phyloP scores from a whole-genome alignment of 345 rosid genomes.

The Zanthoxylum bungeanum region DNA sequence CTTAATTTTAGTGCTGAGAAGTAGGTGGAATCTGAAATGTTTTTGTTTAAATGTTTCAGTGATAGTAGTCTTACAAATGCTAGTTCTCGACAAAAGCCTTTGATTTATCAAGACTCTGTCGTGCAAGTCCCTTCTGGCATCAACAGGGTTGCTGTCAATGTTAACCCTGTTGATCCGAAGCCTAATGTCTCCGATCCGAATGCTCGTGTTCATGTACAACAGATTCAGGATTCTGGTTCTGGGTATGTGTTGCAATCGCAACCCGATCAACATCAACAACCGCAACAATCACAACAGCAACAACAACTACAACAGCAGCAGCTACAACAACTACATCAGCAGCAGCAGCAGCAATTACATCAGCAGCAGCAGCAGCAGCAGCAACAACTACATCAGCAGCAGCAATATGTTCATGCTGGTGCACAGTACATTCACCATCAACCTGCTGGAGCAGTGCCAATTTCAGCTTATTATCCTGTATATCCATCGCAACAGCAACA shows the following conservation, averaged over 20 bases:
- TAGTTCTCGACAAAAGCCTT: conserved; percentile 53
- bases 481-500: conserved; percentile 83
- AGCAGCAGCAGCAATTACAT: conserved; percentile 40
- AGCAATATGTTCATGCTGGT: conserved; percentile 68
- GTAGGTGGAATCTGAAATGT: conserved; percentile 30
- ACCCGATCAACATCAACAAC: conserved; percentile 50
- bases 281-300: too few species aligned
- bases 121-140: conserved; percentile 61
- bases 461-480: conserved; percentile 63
- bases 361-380: conserved; percentile 35
- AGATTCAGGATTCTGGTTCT: conserved; percentile 27
- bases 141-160: conserved; percentile 34
- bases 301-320: conserved; percentile 19
- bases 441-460: conserved; percentile 56
- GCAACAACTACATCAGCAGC: conserved; percentile 44
- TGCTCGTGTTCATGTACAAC: conserved; percentile 39
- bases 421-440: conserved; percentile 74
- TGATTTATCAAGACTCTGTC: conserved; percentile 62
- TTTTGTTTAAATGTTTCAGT: conserved; percentile 48
- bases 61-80: conserved; percentile 76
- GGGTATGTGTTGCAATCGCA: conserved; percentile 59
- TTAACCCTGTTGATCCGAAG: conserved; percentile 51
- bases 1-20: neutral
- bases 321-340: conserved; percentile 27
- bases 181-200: conserved; percentile 55